phyloP scores from a whole-genome alignment of 305 asterid genomes.

The Solanum hybrid region DNA sequence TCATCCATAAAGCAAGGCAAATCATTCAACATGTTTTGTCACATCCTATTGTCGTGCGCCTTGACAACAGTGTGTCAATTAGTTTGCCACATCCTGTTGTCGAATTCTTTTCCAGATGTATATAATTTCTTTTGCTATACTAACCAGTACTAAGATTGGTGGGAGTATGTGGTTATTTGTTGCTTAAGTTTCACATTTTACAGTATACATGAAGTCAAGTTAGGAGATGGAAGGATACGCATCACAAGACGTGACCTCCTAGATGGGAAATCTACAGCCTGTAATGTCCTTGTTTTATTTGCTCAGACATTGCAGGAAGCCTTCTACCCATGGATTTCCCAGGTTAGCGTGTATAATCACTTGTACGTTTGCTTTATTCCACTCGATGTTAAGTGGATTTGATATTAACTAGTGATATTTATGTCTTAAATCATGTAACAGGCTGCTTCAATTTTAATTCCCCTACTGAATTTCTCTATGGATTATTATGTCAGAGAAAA shows the following conservation, averaged over 20 bases:
- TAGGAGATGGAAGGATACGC: slow-evolving; percentile 6
- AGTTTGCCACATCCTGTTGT: not conserved
- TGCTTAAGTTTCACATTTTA: not conserved
- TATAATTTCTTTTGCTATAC: not conserved
- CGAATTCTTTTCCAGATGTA: not conserved
- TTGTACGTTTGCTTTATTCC: not conserved
- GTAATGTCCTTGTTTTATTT: not conserved
- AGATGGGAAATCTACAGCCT: not conserved
- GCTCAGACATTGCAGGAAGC: not conserved
- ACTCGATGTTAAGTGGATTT: not conserved
- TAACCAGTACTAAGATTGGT: not conserved
- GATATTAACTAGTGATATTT: not conserved
- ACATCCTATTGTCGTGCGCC: not conserved
- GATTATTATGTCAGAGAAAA: slow-evolving; percentile 4
- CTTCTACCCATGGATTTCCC: not conserved
- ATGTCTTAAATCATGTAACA: not conserved
- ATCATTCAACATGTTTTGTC: not conserved
- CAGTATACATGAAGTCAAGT: slow-evolving; percentile 16
- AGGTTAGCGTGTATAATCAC: not conserved
- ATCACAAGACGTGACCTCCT: not conserved
- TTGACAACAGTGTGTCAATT: not conserved
- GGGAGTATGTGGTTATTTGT: not conserved
- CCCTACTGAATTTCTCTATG: slow-evolving; percentile 14
- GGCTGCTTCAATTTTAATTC: slow-evolving; percentile 19
- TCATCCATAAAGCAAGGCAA: not conserved